Evolutionary conservation across 2,329 filamentous ascomycete genomes (phyloP).

Genomic region (Achaetomium macrosporum): DNA sequence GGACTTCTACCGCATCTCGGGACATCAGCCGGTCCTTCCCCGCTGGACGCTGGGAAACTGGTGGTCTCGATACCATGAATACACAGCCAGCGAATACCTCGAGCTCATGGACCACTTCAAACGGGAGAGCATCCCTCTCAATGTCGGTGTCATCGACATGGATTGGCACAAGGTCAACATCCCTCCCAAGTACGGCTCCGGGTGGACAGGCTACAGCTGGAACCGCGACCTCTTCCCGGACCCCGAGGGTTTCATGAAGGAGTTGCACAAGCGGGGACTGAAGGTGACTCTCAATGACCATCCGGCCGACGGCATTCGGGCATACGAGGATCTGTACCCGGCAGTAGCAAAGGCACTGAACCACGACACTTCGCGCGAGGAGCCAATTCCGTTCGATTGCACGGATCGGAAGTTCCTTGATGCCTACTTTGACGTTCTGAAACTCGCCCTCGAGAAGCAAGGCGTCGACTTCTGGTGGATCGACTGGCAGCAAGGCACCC

Average conservation of each 20-base stretch:
- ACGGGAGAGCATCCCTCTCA: constrained; percentile 47
- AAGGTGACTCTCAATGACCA: constrained; percentile 57
- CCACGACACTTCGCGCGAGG: constrained; percentile 43
- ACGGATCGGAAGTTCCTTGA: constrained; percentile 49
- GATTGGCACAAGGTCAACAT: constrained; percentile 56
- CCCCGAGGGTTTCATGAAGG: constrained; percentile 44
- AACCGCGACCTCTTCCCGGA: constrained; percentile 53
- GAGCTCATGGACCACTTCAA: constrained; percentile 52
- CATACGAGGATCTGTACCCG: constrained; percentile 51
- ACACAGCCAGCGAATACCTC: constrained; percentile 50
- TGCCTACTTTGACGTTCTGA: constrained; percentile 53
- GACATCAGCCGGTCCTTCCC: constrained; percentile 33
- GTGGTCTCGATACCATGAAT: constrained; percentile 60
- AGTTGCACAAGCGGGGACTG: constrained; percentile 46
- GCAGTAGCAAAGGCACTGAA: constrained; percentile 47
- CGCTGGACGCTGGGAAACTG: constrained; percentile 54
- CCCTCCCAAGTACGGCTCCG: constrained; percentile 34
- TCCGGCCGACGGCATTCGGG: constrained; percentile 52
- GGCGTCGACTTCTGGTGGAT: constrained; percentile 63
- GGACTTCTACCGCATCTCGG: constrained; percentile 28
- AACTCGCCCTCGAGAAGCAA: constrained; percentile 48
- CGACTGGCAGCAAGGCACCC: constrained; percentile 59
- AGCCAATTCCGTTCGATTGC: constrained; percentile 51
- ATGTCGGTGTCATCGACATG: constrained; percentile 59
- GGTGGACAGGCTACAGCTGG: constrained; percentile 60